Percentiles rank a stretch among this genome's conserved stretches.
Evolutionary conservation across 2,329 filamentous ascomycete genomes (phyloP).

Genomic region (Cordyceps cateniannulata): DNA sequence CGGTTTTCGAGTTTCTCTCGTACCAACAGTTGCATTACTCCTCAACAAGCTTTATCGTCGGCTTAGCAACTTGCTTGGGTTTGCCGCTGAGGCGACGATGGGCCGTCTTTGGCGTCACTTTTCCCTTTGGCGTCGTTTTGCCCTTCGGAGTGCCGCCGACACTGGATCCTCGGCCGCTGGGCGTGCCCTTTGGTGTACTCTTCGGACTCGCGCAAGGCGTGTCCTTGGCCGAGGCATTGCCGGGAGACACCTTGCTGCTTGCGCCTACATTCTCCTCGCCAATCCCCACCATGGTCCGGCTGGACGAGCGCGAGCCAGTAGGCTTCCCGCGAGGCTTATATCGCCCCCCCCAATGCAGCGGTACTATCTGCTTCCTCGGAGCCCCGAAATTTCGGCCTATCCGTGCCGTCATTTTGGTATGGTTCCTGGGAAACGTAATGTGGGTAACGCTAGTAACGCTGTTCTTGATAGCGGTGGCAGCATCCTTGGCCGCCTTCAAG

Average conservation of each 20-base stretch:
- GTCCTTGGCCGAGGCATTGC: constrained; percentile 15
- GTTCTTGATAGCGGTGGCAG: constrained; percentile 28
- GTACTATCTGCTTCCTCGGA: too few species aligned
- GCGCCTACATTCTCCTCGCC: constrained; percentile 13
- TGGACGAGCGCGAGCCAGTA: constrained; percentile 17
- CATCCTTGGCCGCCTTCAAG: constrained; percentile 30
- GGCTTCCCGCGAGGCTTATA: constrained; percentile 2
- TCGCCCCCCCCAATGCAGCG: too few species aligned
- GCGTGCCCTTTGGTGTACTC: constrained; percentile 14
- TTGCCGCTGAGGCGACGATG: constrained; percentile 11
- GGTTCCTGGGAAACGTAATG: too few species aligned
- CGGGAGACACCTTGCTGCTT: neutral
- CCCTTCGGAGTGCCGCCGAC: neutral
- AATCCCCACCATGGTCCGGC: constrained; percentile 16
- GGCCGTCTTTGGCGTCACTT: constrained; percentile 12
- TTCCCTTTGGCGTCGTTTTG: constrained; percentile 12
- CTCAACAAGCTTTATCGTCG: constrained; percentile 4
- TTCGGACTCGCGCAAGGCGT: constrained; percentile 14
- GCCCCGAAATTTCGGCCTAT: neutral
- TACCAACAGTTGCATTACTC: neutral
- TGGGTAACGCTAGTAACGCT: too few species aligned
- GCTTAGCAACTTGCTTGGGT: constrained; percentile 7
- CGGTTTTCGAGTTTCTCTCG: neutral
- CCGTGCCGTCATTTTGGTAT: too few species aligned
- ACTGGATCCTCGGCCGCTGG: constrained; percentile 6